Conservation (phyloP, 2,329 filamentous ascomycete species). For the Fusarium hostae region DNA sequence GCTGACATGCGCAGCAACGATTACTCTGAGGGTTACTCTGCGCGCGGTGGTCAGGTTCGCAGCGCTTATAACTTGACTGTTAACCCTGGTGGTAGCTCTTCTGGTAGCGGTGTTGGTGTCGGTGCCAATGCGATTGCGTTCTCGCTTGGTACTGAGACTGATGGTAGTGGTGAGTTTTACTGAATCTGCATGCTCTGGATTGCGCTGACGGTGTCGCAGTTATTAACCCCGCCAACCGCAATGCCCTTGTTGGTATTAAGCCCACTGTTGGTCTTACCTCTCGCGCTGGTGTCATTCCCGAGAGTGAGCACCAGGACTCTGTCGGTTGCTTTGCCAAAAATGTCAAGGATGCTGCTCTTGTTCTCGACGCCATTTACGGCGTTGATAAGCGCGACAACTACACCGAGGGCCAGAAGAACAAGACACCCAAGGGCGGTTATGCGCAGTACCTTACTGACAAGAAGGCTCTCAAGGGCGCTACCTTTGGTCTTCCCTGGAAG, state of each 20-base stretch:
- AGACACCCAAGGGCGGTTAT: constrained; percentile 67
- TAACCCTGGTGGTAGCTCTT: constrained; percentile 75
- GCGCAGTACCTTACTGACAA: constrained; percentile 65
- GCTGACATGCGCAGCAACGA: constrained; percentile 75
- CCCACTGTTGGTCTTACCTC: constrained; percentile 80
- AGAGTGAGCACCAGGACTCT: constrained; percentile 74
- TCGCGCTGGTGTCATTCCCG: constrained; percentile 71
- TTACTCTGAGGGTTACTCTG: constrained; percentile 75
- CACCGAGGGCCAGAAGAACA: constrained; percentile 66
- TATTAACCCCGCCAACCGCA: constrained; percentile 77
- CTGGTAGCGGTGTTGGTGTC: constrained; percentile 73
- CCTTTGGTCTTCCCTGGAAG: constrained; percentile 77
- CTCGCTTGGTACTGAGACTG: constrained; percentile 78
- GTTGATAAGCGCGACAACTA: constrained; percentile 73
- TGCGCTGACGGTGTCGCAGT: constrained; percentile 52
- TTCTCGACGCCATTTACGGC: constrained; percentile 75
- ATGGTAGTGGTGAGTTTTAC: constrained; percentile 64
- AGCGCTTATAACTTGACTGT: constrained; percentile 75
- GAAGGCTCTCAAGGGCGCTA: constrained; percentile 66
- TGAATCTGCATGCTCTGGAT: not conserved
- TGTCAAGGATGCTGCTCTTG: constrained; percentile 74
- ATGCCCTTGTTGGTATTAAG: constrained; percentile 78
- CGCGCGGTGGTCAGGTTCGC: constrained; percentile 70
- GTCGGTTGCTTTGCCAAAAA: constrained; percentile 75
- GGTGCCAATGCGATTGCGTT: constrained; percentile 71